A percentile compares a stretch with the other conserved stretches of the same genome.
These are phyloP conservation scores for Salmacisia buchloeana DNA, from an alignment of 1,284 basidiomycete species.

Conservation along the genomic window DNA sequence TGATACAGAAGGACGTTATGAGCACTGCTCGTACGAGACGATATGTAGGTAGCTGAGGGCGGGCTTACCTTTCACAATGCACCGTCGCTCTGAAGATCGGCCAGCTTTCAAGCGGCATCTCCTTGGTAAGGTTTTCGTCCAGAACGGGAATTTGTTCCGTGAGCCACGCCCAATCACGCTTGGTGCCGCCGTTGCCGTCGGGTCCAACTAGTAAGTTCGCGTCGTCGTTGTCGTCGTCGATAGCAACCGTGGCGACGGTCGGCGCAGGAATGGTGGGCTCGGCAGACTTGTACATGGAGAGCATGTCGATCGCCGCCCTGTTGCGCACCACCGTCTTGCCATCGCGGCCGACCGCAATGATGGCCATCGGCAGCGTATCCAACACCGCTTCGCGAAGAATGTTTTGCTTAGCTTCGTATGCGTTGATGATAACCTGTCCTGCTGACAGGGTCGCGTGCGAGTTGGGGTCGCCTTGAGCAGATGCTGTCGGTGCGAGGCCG, in stretches of 20 bases:
- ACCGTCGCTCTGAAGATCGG: background rate
- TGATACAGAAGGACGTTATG: background rate
- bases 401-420: background rate
- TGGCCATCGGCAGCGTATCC: conserved; percentile 28
- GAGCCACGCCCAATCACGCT: conserved; percentile 1
- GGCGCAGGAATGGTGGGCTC: no score
- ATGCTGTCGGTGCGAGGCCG: no score
- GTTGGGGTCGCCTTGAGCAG: no score
- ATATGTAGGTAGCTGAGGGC: no score
- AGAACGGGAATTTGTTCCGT: background rate
- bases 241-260: no score
- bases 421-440: background rate
- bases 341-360: conserved; percentile 37
- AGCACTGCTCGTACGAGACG: no score
- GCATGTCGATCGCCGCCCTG: conserved; percentile 31
- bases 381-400: conserved; percentile 29
- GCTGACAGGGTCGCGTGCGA: no score
- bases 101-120: background rate
- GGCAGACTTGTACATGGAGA: conserved; percentile 21
- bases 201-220: background rate
- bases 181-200: background rate
- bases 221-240: background rate
- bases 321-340: conserved; percentile 34
- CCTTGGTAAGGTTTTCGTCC: background rate
- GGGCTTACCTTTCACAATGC: background rate